Evolutionary conservation across 345 rosid genomes (phyloP).

Genomic region (Adansonia digitata): DNA sequence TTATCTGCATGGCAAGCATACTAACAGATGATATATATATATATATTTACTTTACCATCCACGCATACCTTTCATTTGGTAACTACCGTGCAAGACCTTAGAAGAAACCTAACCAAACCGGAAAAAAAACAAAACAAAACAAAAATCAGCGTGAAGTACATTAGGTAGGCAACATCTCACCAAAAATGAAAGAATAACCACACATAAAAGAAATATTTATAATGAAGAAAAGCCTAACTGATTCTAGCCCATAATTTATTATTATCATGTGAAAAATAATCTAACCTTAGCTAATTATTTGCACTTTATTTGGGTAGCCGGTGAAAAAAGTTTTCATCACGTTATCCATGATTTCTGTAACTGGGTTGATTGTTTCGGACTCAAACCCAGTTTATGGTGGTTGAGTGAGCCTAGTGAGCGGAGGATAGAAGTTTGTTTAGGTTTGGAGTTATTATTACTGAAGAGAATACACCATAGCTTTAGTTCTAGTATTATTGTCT

Average conservation of each 20-base stretch:
- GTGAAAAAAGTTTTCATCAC: background rate
- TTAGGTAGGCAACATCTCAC: slow-evolving; percentile 23
- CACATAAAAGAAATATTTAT: background rate
- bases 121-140: background rate
- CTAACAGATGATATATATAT: background rate
- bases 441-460: background rate
- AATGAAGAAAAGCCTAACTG: background rate
- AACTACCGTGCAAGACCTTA: slow-evolving; percentile 21
- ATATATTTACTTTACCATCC: background rate
- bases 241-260: background rate
- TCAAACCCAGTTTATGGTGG: background rate
- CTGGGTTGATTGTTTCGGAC: slow-evolving; percentile 3
- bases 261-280: background rate
- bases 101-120: slow-evolving; percentile 17
- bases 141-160: slow-evolving; percentile 16
- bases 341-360: background rate
- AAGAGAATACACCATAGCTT: background rate
- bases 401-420: background rate
- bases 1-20: background rate
- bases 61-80: slow-evolving; percentile 17
- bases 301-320: background rate
- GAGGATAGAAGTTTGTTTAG: background rate
- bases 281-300: background rate
- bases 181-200: slow-evolving; percentile 11
- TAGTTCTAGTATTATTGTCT: background rate